Conservation (phyloP, 2,329 filamentous ascomycete species). For the Onygena corvina region DNA sequence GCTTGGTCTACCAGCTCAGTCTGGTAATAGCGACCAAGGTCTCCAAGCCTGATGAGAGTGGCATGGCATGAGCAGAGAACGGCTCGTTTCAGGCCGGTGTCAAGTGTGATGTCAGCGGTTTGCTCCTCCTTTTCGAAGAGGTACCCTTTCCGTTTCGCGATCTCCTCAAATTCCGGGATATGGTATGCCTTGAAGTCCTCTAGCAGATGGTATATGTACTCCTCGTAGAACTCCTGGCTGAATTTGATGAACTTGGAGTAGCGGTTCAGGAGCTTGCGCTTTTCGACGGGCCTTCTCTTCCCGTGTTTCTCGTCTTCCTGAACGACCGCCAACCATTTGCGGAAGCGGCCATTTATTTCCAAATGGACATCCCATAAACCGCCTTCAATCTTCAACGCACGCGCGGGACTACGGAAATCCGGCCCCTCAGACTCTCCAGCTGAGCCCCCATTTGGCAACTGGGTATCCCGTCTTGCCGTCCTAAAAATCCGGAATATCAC, state of each 20-base stretch:
- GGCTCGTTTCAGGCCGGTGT: conserved; percentile 41
- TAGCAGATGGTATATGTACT: conserved; percentile 67
- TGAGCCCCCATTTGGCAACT: background rate
- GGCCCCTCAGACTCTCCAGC: background rate
- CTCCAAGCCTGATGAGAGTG: conserved; percentile 75
- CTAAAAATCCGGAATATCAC: conserved; percentile 1
- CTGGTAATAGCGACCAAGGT: conserved; percentile 76
- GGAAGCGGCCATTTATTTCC: conserved; percentile 65
- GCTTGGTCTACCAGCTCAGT: conserved; percentile 55
- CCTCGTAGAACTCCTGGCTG: conserved; percentile 77
- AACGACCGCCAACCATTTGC: conserved; percentile 51
- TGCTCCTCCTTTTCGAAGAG: conserved; percentile 32
- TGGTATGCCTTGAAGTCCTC: conserved; percentile 30
- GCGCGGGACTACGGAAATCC: conserved; percentile 34
- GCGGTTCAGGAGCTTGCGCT: conserved; percentile 66
- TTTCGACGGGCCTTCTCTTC: conserved; percentile 47
- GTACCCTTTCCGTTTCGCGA: conserved; percentile 39
- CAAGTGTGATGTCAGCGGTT: conserved; percentile 32
- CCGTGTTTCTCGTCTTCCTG: conserved; percentile 33
- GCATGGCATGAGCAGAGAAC: conserved; percentile 67
- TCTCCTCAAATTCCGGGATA: conserved; percentile 46
- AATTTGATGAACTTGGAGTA: conserved; percentile 79
- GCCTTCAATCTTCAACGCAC: conserved; percentile 48
- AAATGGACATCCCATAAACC: conserved; percentile 69
- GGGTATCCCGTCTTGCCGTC: background rate